Base-by-base conservation (phyloP, 805 yeast genomes). In the Starmera caribaea region DNA sequence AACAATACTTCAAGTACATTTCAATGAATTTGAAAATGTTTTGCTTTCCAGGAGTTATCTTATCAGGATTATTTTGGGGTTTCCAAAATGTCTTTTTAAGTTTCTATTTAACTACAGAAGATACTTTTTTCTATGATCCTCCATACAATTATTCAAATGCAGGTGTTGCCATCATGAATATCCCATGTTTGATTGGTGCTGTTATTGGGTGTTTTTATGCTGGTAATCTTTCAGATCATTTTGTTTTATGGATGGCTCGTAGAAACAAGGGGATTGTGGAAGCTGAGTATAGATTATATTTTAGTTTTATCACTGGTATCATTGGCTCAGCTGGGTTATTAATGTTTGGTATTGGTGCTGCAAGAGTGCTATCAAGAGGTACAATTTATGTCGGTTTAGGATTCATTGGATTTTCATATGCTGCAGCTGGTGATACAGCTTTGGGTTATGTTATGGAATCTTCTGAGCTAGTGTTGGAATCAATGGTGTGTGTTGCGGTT, bases 31-130 rank as follows among this genome's bases (percentile, higher is more conserved):
- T 76, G 44, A 67, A 75, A 46, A 79, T 78, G 54, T 75, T 78
- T 46, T 63, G 66, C 46, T 76, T 76, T 53, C 85, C 85, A 3
- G 81, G 84, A 2, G 79, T 76, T 12, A 61, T 79, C 49, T 61
- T 75, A 17, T 75, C 83, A 2, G 85, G 86, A 37, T 43, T 79
- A n/a, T 74, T 81, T 46, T 83, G 90, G 90, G 90, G 90, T 35
- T 66, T 77, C 42, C 90, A 82, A 56, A 87, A 81, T 53, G 83
- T 87, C 0, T 78, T 81, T 53, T 66, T 82, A 46, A 75, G 89
- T 0, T 82, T 83, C 50, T 83, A 81, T 57, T 58, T 83, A 45
- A 81, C 89, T 3, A 74, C 84, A 10, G 84, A 81, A 54, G 88
- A 81, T 43, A 78, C 78, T 40, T 63, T 66, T 46, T 82, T 76